Evolutionary conservation across 495 filamentous ascomycete genomes (phyloP), one percentile per base, ranked within the genome.

Genomic region (Chaetomidium leptoderma): DNA sequence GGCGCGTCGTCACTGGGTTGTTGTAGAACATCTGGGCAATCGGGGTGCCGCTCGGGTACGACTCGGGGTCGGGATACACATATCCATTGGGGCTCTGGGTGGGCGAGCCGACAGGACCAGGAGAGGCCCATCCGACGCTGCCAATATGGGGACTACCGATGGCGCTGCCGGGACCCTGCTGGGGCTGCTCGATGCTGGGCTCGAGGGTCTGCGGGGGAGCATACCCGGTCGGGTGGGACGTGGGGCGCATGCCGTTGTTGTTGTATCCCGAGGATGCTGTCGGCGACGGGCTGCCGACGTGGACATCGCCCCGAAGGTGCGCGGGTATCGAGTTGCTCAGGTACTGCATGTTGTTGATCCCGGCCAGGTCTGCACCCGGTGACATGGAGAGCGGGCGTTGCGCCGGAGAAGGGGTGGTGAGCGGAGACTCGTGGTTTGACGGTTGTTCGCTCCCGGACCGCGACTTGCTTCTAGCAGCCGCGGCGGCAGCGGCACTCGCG

Each of bases 161-260:
- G 6, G 79, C 83, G 63, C 86, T 91, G 61, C 82, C 85, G 10
- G 70, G 64, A 2, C 81, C 78, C 32, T 86, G 84, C 60, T 92
- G 88, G 30, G 40, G 44, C 16, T 82, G 82, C 66, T 90, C 90
- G 33, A 90, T 78, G 43, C 87, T 91, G 23, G 93, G 92, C 68
- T 98, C 93, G 6, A 98, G 80, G 32, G 91, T 89, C 36, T 88
- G 84, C 0, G 93, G 92, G 8, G 89, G 90, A 24, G 82, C 88
- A 66, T 92, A 96, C 42, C 76, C 80, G 10, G 74, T 83, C 0
- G 91, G 91, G 72, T 96, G 90, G 19, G 91, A 96, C 1, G 83
- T 81, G 19, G 81, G 81, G 33, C 80, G 75, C 69, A 81, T 77
- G 16, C 71, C 71, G 27, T 74, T 73, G 57, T 74, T 73, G 57